These are phyloP conservation scores for Aspergillus intermedius DNA, from an alignment of 2,329 filamentous ascomycete genomes.

Conservation along the genomic window DNA sequence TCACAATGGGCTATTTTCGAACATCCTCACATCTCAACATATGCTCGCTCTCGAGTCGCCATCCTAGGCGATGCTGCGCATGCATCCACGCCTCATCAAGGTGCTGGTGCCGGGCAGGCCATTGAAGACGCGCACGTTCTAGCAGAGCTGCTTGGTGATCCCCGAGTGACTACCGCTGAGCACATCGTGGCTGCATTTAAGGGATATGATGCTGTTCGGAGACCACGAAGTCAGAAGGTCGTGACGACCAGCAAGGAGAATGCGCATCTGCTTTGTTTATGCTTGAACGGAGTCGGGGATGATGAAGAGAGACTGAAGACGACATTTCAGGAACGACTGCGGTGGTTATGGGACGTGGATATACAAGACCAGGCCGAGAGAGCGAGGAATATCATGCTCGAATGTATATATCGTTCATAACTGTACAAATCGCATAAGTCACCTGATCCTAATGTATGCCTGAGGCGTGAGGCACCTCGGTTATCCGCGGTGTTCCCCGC, in stretches of 20 bases:
- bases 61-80: conserved; percentile 37
- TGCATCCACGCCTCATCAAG: conserved; percentile 32
- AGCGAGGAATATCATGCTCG: conserved; percentile 6
- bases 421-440: not conserved
- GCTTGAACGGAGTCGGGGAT: conserved; percentile 18
- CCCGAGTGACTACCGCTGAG: conserved; percentile 16
- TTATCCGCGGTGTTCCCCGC: conserved; percentile 22
- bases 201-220: conserved; percentile 47
- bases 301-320: conserved; percentile 20
- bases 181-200: conserved; percentile 44
- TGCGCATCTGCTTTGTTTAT: conserved; percentile 26
- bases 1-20: conserved; percentile 34
- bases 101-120: conserved; percentile 33
- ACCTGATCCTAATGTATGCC: not conserved
- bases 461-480: conserved; percentile 10
- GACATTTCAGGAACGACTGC: conserved; percentile 18
- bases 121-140: conserved; percentile 35
- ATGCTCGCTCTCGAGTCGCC: conserved; percentile 20
- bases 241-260: conserved; percentile 46
- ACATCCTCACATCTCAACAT: conserved; percentile 26
- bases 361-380: conserved; percentile 21
- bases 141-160: conserved; percentile 42
- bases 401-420: not conserved
- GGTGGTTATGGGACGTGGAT: conserved; percentile 31
- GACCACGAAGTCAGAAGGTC: conserved; percentile 45